These are phyloP conservation scores for Phaffomyces thermotolerans DNA, from an alignment of 805 yeast genomes.

Conservation along the genomic window DNA sequence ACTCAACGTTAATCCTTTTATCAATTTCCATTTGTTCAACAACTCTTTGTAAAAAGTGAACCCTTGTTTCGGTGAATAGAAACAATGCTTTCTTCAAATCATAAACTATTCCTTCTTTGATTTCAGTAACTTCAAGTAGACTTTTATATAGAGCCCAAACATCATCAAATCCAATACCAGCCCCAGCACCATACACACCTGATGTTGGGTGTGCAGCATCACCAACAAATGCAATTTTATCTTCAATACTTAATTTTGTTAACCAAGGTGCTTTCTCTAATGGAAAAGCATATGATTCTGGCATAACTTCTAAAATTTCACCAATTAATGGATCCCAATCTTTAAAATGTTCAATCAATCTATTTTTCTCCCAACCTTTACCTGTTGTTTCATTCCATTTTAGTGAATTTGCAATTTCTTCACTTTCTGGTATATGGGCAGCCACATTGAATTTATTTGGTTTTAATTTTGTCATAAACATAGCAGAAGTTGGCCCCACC, in stretches of 20 bases:
- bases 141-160: constrained; percentile 11
- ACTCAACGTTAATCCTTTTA: neutral
- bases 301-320: constrained; percentile 9
- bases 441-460: constrained; percentile 13
- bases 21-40: constrained; percentile 10
- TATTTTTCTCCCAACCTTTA: constrained; percentile 7
- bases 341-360: constrained; percentile 10
- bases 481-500: constrained; percentile 7
- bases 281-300: constrained; percentile 12
- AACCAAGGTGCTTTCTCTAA: constrained; percentile 14
- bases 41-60: constrained; percentile 6
- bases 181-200: constrained; percentile 15
- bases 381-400: constrained; percentile 12
- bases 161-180: constrained; percentile 13
- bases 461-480: constrained; percentile 11
- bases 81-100: constrained; percentile 6
- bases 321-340: constrained; percentile 14
- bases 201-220: constrained; percentile 17
- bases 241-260: constrained; percentile 3
- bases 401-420: constrained; percentile 5
- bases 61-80: constrained; percentile 9
- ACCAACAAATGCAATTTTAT: constrained; percentile 12
- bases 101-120: neutral
- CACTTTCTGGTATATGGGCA: constrained; percentile 9
- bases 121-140: constrained; percentile 1